These are phyloP conservation scores for Ploettnerulaceae sp. DNA, from an alignment of 2,329 filamentous ascomycete species.

Conservation along the genomic window DNA sequence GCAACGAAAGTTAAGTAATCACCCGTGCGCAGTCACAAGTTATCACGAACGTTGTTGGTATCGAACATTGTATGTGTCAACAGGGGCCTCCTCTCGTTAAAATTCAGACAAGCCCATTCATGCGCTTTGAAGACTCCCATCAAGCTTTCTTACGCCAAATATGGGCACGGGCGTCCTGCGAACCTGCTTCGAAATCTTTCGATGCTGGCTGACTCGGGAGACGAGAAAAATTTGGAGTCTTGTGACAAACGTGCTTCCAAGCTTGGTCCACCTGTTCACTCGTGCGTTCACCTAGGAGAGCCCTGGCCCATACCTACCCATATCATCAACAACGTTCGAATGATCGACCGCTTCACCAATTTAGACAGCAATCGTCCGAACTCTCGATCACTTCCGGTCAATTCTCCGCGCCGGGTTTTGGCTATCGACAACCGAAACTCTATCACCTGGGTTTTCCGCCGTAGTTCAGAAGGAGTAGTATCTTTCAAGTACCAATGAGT, in stretches of 20 bases:
- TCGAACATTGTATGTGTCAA: neutral
- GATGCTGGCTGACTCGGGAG: neutral
- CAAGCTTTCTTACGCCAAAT: neutral
- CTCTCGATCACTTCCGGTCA: constrained; percentile 10
- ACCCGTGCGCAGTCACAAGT: neutral
- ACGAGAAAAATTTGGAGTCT: neutral
- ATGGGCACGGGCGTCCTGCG: neutral
- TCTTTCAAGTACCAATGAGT: neutral
- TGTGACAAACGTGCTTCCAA: neutral
- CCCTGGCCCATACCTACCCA: too few species aligned
- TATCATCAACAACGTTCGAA: too few species aligned
- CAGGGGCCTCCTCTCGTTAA: too few species aligned
- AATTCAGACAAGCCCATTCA: constrained; percentile 3
- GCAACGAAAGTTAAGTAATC: neutral
- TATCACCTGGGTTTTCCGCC: neutral
- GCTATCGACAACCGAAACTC: constrained; percentile 1
- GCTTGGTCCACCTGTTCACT: constrained; percentile 9
- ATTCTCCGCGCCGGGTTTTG: constrained; percentile 5
- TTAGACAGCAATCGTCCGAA: constrained; percentile 15
- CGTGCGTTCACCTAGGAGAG: too few species aligned
- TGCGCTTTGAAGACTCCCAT: neutral
- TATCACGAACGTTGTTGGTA: neutral
- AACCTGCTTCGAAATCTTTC: constrained; percentile 1
- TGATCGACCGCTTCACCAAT: constrained; percentile 14
- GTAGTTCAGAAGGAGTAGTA: neutral